Evolutionary conservation across 495 filamentous ascomycete species (phyloP).

Genomic region (Podospora bellae-mahoneyi): DNA sequence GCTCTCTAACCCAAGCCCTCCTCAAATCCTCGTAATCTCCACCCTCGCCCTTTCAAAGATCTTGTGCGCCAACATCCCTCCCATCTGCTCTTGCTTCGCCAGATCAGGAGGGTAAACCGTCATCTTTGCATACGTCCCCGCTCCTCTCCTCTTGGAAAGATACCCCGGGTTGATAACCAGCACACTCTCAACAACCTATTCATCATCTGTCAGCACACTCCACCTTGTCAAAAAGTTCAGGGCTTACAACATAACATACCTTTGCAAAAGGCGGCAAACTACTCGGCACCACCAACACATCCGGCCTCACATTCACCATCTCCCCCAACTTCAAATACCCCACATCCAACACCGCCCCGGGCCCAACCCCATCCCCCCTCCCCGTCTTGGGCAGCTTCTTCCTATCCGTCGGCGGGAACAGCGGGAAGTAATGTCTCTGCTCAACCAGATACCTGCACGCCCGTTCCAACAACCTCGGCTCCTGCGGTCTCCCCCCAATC

Average conservation of each 20-base stretch:
- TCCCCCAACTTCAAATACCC: slow-evolving; percentile 87
- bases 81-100: slow-evolving; percentile 54
- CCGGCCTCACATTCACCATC: slow-evolving; percentile 78
- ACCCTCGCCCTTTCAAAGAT: slow-evolving; percentile 80
- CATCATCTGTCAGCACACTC: slow-evolving; percentile 15
- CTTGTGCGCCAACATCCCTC: slow-evolving; percentile 62
- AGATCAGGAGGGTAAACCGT: slow-evolving; percentile 62
- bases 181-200: slow-evolving; percentile 77
- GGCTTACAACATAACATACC: slow-evolving; percentile 46
- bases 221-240: too few relatives aligned
- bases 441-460: slow-evolving; percentile 71
- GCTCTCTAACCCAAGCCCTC: background rate
- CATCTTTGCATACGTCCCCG: slow-evolving; percentile 79
- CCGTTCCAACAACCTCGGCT: slow-evolving; percentile 61
- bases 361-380: slow-evolving; percentile 54
- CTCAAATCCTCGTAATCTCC: slow-evolving; percentile 74
- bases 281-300: slow-evolving; percentile 82
- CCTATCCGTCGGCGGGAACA: slow-evolving; percentile 75
- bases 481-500: slow-evolving; percentile 47
- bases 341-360: slow-evolving; percentile 72
- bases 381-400: slow-evolving; percentile 61
- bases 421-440: slow-evolving; percentile 84
- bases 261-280: slow-evolving; percentile 80
- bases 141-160: slow-evolving; percentile 73
- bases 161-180: slow-evolving; percentile 84